Evolutionary conservation across 1,139 yeast genomes (phyloP).

Genomic region (Pichia sp.): DNA sequence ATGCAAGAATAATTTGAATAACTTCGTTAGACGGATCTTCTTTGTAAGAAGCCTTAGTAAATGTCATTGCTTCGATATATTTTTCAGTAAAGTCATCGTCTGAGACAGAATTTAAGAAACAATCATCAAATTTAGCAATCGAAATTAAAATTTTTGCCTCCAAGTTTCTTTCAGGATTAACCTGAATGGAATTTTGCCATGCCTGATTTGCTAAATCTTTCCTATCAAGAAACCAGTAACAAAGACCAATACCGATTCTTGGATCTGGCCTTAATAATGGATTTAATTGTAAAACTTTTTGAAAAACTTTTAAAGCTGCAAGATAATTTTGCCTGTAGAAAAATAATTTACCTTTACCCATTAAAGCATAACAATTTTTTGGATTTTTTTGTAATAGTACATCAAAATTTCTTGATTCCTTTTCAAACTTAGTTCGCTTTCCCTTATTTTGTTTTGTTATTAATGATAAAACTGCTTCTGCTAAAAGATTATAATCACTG

Average conservation of each 20-base stretch:
- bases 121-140: conserved; percentile 60
- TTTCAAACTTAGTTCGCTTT: conserved; percentile 40
- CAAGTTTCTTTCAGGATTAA: conserved; percentile 50
- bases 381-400: conserved; percentile 43
- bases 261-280: conserved; percentile 87
- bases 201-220: conserved; percentile 68
- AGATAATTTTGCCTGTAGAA: conserved; percentile 67
- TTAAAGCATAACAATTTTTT: conserved; percentile 62
- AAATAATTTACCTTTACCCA: conserved; percentile 80
- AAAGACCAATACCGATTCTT: conserved; percentile 88
- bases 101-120: conserved; percentile 50
- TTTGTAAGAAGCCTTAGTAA: conserved; percentile 29
- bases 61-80: conserved; percentile 43
- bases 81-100: conserved; percentile 52
- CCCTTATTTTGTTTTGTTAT: conserved; percentile 23
- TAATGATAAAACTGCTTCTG: conserved; percentile 26
- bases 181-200: conserved; percentile 74
- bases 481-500: conserved; percentile 21
- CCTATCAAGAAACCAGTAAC: conserved; percentile 86
- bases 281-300: conserved; percentile 67
- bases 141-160: conserved; percentile 63
- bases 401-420: conserved; percentile 61
- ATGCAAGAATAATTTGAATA: conserved; percentile 29
- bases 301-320: conserved; percentile 74
- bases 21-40: conserved; percentile 29